Evolutionary conservation across 73 alveolate species (phyloP), one percentile per base, ranked within the genome.

Genomic region (Tetrahymena borealis): DNA sequence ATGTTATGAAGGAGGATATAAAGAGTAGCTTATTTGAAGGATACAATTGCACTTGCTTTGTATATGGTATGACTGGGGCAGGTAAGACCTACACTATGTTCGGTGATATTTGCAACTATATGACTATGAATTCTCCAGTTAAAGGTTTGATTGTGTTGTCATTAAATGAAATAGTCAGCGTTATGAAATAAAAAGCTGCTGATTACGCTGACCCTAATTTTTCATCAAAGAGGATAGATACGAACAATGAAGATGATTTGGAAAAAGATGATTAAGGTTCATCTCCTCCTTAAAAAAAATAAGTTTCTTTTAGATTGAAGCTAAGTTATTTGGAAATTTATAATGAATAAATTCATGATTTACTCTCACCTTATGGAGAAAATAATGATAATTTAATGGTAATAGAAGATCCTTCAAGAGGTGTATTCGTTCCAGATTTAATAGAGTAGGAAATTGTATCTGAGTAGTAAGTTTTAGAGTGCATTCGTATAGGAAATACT

Each of bases 361-460:
- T 60, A 10, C 28, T 60, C 6, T 60, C 85, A 5, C 35, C 28
- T 2, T 32, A 60, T 60, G n/a, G 37, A 24, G n/a, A 60, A 60
- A 60, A 60, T n/a, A 91, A 92, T 37, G 95, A 94, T 42, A 93
- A 94, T 85, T 91, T 97, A 91, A 92, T 94, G 94, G 96, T 97
- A 32, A 96, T 91, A 28, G 99, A 97, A 93, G 98, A 96, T 91
- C 97, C 97, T n/a, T 91, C 78, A 24, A 95, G 94, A 90, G 98
- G 98, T 35, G 95, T 95, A 20, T 39, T 95, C 28, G 96, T 97
- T 31, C 92, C 85, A 39, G 98, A 96, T 37, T 94, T 98, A 77
- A 94, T 90, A 79, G 99, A 98, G 93, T 41, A 92, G 33, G 91
- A 42, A 90, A 97, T 97, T 4, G 94, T 94, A 16, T 91, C 96